A percentile compares a stretch with the other conserved stretches of the same genome.
These are phyloP conservation scores for Colletotrichum liriopes DNA, from an alignment of 2,329 filamentous ascomycete species.

Conservation along the genomic window DNA sequence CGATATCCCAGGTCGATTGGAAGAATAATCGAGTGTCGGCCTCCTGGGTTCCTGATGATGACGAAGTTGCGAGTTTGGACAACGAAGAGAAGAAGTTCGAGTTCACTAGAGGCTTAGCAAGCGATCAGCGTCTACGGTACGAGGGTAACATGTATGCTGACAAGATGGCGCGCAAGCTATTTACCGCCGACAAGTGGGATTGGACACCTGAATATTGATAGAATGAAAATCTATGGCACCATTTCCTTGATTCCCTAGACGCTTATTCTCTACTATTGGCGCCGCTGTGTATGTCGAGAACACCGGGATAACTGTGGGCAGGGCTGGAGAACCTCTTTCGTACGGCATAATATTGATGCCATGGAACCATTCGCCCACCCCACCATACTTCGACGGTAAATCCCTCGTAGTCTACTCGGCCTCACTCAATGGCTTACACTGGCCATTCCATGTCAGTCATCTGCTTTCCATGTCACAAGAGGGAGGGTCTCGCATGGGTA, in stretches of 20 bases:
- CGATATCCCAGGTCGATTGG: constrained; percentile 64
- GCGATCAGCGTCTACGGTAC: constrained; percentile 65
- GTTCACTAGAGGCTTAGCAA: constrained; percentile 67
- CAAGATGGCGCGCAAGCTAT: constrained; percentile 66
- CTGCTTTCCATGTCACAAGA: not conserved
- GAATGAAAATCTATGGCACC: not conserved
- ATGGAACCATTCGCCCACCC: not conserved
- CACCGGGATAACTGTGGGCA: too few species aligned
- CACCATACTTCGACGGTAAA: not conserved
- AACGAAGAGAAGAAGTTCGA: constrained; percentile 54
- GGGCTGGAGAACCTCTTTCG: not conserved
- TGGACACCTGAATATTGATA: constrained; percentile 67
- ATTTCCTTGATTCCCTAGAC: not conserved
- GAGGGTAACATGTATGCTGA: constrained; percentile 66
- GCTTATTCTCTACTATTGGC: not conserved
- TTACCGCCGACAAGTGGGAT: constrained; percentile 71
- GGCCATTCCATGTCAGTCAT: not conserved
- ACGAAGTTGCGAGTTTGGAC: constrained; percentile 23
- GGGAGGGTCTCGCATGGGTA: not conserved
- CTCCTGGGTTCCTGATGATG: constrained; percentile 56
- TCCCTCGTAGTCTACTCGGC: not conserved
- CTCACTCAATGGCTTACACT: not conserved
- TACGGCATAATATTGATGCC: not conserved
- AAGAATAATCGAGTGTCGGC: constrained; percentile 56
- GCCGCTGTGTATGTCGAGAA: not conserved